phyloP scores from a whole-genome alignment of 805 yeast species.

The Nakazawaea anatomiae region DNA sequence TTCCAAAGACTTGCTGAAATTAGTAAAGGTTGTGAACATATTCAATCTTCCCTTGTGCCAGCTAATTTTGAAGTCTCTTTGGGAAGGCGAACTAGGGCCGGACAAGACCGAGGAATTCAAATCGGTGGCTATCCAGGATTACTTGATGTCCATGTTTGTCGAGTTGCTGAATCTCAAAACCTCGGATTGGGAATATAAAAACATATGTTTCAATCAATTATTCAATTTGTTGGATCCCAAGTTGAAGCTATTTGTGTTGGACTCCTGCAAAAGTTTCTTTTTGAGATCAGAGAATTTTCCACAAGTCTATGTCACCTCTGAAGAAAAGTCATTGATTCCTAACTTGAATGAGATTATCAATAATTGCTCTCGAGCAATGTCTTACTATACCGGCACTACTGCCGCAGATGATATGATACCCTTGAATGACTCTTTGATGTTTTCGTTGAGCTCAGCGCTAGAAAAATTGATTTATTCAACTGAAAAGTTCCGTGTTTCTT shows the following conservation, averaged over 20 bases:
- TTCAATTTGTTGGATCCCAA: slow-evolving; percentile 30
- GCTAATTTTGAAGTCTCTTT: slow-evolving; percentile 26
- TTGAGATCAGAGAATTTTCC: slow-evolving; percentile 37
- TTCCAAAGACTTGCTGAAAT: slow-evolving; percentile 12
- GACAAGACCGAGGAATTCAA: slow-evolving; percentile 9
- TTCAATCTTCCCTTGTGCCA: slow-evolving; percentile 39
- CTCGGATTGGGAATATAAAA: slow-evolving; percentile 6
- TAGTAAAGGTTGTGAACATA: slow-evolving; percentile 25
- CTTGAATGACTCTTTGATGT: slow-evolving; percentile 32
- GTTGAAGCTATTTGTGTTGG: slow-evolving; percentile 26
- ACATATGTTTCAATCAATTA: slow-evolving; percentile 27
- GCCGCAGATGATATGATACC: slow-evolving; percentile 11
- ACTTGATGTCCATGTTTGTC: slow-evolving; percentile 5
- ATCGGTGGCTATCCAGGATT: slow-evolving; percentile 4
- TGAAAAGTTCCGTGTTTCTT: slow-evolving; percentile 7
- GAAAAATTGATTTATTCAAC: slow-evolving; percentile 31
- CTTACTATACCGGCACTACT: background rate
- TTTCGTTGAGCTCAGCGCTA: slow-evolving; percentile 32
- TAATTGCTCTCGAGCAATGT: slow-evolving; percentile 33
- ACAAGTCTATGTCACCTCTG: slow-evolving; percentile 11
- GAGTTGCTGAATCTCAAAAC: background rate
- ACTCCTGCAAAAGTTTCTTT: slow-evolving; percentile 34
- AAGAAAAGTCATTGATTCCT: slow-evolving; percentile 27
- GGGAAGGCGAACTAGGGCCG: slow-evolving; percentile 17
- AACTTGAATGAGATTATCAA: slow-evolving; percentile 38